Base-by-base conservation (phyloP, 2,329 filamentous ascomycete genomes). In the Aspergillus aculeatus region DNA sequence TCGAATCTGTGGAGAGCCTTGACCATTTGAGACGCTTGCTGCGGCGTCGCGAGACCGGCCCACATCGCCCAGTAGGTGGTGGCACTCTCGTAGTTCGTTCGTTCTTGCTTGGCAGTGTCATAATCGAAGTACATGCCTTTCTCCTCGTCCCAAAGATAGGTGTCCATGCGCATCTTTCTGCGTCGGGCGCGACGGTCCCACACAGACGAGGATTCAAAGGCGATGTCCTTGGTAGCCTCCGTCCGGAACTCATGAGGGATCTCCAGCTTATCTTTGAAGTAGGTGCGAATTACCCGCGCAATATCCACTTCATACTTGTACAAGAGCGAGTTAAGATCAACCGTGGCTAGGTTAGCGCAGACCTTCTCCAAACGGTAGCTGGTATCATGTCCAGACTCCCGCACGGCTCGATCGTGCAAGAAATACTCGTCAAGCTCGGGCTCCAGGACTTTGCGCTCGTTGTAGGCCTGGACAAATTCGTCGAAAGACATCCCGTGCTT, bases 231-330 rank as follows among this genome's bases (percentile, higher is more conserved):
- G 55, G 86, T 82, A 29, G 80, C 83, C 7, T 86, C 84, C 26
- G 86, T 84, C 67, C 89, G 91, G 79, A 92, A 98, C 65, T 96
- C 93, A 0, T 82, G 83, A 0, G 94, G 93, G 49, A 99, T 87
- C n/a, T 82, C 80, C 4, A 99, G 84, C 67, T 85, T 88, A 76
- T 98, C 94, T 57, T 86, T 84, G 75, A 98, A 98, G 67, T 92
- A 83, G 52, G 84, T 89, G 58, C 91, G 90, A 68, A 99, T 96
- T 9, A 87, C 89, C 62, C 90, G 87, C 2, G 91, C 89, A 73
- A 99, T 97, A 70, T 99, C 95, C 31, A 88, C 88, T 78, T 99
- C 95, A 72, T 98, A 98, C 78, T 98, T 98, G 85, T 95, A 99
- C 29, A 99, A 81, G 31, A 96, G 82, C 29, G 92, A 95, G 79